Percentiles rank a stretch among this genome's conserved stretches.
Evolutionary conservation across 768 basidiomycete species (phyloP).

Genomic region (Aureoboletus auriporus): DNA sequence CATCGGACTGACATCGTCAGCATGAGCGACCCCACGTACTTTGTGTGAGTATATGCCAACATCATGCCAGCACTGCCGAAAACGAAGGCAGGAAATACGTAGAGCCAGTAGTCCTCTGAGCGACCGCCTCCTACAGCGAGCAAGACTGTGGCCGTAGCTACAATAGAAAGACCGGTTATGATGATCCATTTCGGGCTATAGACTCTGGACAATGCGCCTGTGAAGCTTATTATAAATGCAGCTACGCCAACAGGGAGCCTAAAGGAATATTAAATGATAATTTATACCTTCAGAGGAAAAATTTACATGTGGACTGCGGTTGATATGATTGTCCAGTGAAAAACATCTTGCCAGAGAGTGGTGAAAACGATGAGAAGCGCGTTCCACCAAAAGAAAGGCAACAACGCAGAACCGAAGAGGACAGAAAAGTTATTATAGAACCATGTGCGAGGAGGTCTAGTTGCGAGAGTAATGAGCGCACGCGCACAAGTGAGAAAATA

Average conservation of each 20-base stretch:
- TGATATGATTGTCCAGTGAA: constrained; percentile 39
- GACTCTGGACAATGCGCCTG: constrained; percentile 35
- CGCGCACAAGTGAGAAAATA: neutral
- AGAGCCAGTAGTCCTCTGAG: constrained; percentile 42
- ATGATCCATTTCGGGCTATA: constrained; percentile 44
- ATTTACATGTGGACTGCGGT: constrained; percentile 38
- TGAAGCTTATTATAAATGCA: constrained; percentile 35
- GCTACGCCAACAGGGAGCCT: constrained; percentile 42
- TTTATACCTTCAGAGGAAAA: neutral
- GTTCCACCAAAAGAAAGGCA: constrained; percentile 43
- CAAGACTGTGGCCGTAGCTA: constrained; percentile 37
- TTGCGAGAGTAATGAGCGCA: neutral
- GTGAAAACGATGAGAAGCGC: constrained; percentile 32
- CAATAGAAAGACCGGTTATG: constrained; percentile 36
- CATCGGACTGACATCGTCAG: neutral
- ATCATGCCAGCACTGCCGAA: constrained; percentile 45
- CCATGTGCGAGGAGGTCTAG: constrained; percentile 42
- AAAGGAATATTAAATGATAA: constrained; percentile 2
- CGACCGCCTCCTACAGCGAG: constrained; percentile 40
- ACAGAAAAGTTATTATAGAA: constrained; percentile 38
- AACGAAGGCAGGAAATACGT: constrained; percentile 47
- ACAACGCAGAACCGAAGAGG: constrained; percentile 34
- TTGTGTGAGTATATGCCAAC: constrained; percentile 44
- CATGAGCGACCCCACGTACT: constrained; percentile 31
- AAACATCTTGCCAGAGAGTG: constrained; percentile 39